Percentiles rank a stretch among this genome's conserved stretches.
Conservation (phyloP, 805 yeast species). For the Ogataea philodendri region DNA sequence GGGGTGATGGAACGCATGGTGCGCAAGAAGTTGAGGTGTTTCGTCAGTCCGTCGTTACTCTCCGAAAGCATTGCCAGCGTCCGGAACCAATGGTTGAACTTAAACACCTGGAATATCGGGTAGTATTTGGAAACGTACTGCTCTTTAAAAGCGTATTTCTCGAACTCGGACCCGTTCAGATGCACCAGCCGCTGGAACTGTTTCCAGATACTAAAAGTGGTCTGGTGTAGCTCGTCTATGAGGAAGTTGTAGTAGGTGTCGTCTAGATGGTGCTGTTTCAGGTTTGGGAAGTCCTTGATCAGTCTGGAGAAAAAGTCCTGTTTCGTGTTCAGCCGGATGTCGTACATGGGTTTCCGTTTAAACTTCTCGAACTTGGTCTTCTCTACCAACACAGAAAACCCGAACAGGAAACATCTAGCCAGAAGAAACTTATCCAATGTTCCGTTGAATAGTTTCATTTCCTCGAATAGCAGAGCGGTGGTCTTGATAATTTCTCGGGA, state of each 20-base stretch:
- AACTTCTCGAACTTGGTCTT: slow-evolving; percentile 17
- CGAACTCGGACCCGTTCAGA: slow-evolving; percentile 13
- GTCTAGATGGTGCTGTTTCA: slow-evolving; percentile 22
- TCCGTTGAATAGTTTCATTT: slow-evolving; percentile 7
- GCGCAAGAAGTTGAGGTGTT: slow-evolving; percentile 18
- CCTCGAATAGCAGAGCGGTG: slow-evolving; percentile 10
- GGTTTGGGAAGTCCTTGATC: slow-evolving; percentile 13
- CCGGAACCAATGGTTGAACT: slow-evolving; percentile 24
- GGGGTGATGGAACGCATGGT: slow-evolving; percentile 21
- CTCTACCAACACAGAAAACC: slow-evolving; percentile 17
- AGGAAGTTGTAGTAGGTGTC: slow-evolving; percentile 21
- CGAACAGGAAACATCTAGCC: slow-evolving; percentile 20
- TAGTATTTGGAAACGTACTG: slow-evolving; percentile 13
- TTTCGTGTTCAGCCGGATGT: slow-evolving; percentile 11
- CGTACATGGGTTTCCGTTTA: slow-evolving; percentile 18
- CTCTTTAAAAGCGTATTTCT: slow-evolving; percentile 12
- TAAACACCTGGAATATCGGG: slow-evolving; percentile 22
- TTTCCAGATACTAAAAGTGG: slow-evolving; percentile 15
- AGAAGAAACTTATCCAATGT: slow-evolving; percentile 9
- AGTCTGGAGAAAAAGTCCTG: slow-evolving; percentile 11
- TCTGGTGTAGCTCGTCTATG: slow-evolving; percentile 10
- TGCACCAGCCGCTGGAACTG: slow-evolving; percentile 9
- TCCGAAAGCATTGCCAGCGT: slow-evolving; percentile 19
- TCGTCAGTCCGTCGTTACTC: slow-evolving; percentile 15
- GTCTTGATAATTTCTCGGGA: slow-evolving; percentile 11